phyloP scores from a whole-genome alignment of 2,329 filamentous ascomycete species.

The Aspergillus luchuensis region DNA sequence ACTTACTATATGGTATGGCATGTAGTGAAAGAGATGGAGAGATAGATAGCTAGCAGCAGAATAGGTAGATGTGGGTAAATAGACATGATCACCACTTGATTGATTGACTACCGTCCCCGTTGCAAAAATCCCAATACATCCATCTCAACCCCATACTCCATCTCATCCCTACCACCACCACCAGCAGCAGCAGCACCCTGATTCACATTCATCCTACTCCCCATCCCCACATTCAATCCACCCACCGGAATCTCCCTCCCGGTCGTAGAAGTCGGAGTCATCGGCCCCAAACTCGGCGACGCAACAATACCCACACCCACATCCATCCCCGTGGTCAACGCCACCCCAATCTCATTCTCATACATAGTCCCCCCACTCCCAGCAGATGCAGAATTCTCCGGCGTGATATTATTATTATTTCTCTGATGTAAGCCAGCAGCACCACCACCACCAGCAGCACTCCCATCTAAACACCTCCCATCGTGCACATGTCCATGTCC shows the following conservation, averaged over 20 bases:
- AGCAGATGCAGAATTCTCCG: no score
- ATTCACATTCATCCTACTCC: neutral
- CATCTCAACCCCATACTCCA: constrained; percentile 8
- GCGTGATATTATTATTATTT: no score
- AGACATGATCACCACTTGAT: neutral
- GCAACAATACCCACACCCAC: neutral
- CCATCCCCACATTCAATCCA: neutral
- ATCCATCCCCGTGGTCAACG: constrained; percentile 3
- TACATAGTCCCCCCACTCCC: no score
- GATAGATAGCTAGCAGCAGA: neutral
- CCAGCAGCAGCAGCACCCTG: neutral
- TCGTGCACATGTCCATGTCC: no score
- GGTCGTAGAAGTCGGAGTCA: neutral
- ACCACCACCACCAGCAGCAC: no score
- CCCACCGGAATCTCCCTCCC: no score
- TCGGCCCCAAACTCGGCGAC: neutral
- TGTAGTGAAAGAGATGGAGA: neutral
- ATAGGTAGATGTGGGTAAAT: neutral
- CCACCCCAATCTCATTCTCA: constrained; percentile 15
- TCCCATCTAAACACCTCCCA: no score
- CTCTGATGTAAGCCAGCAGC: no score
- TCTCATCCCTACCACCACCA: neutral
- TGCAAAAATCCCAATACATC: constrained; percentile 4
- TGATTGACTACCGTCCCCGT: neutral
- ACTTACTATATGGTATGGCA: no score